A percentile compares a stretch with the other conserved stretches of the same genome.
These are phyloP conservation scores for Gracilaria vermiculophylla DNA, from an alignment of 23 red algal species.

Conservation along the genomic window DNA sequence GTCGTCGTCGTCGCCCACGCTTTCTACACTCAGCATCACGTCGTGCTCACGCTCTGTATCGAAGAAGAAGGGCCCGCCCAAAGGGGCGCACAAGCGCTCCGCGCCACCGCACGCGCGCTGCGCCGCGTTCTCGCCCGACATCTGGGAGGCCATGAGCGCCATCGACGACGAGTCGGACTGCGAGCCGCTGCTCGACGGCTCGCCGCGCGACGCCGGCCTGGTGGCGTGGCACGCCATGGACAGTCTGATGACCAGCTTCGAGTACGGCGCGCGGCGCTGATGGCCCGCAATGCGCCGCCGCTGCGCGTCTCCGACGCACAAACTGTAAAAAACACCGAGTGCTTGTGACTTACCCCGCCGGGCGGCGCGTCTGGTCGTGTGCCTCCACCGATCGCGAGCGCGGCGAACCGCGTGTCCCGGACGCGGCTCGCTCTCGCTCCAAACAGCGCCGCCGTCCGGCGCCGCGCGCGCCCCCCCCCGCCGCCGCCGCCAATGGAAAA, in stretches of 20 bases:
- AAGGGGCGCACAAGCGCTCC: not conserved
- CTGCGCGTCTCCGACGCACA: no score
- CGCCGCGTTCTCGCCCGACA: not conserved
- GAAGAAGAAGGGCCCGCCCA: not conserved
- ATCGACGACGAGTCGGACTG: constrained; percentile 7
- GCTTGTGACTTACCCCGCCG: no score
- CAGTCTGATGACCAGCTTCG: constrained; percentile 12
- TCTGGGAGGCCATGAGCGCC: constrained; percentile 30
- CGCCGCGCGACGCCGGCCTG: not conserved
- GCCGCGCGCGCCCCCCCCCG: no score
- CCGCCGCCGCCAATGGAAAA: no score
- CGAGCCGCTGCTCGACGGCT: not conserved
- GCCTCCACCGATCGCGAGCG: no score
- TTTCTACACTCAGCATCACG: not conserved
- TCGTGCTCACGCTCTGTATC: not conserved
- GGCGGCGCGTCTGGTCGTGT: no score
- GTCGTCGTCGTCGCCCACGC: not conserved
- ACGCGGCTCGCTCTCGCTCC: no score
- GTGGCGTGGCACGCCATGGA: constrained; percentile 23
- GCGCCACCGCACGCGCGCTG: not conserved
- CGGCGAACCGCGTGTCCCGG: no score
- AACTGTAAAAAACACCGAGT: no score
- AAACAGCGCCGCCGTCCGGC: no score
- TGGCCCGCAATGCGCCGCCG: not conserved
- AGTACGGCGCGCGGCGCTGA: constrained; percentile 20